phyloP scores from a whole-genome alignment of 2,329 filamentous ascomycete genomes.

The Tolypocladium tundrense region DNA sequence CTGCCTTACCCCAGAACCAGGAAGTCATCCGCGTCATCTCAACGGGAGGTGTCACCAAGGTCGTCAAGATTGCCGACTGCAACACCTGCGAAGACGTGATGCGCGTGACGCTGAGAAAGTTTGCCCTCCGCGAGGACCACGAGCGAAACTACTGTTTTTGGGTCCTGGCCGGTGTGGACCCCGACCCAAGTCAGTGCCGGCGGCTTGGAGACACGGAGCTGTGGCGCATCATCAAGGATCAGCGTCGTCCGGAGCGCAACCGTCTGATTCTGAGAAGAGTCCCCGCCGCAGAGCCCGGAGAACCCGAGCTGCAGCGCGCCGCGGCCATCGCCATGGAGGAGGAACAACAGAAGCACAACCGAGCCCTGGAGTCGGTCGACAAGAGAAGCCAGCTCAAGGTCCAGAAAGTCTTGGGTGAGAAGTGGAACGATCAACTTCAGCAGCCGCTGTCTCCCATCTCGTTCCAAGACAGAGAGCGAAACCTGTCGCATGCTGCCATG shows the following conservation, averaged over 20 bases:
- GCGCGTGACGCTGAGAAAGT: constrained; percentile 78
- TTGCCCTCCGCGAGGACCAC: constrained; percentile 79
- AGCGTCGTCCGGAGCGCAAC: constrained; percentile 75
- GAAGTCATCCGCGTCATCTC: constrained; percentile 90
- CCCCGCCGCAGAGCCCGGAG: constrained; percentile 81
- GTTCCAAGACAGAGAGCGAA: constrained; percentile 58
- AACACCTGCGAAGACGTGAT: constrained; percentile 89
- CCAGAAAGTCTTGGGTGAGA: constrained; percentile 80
- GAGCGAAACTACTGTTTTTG: constrained; percentile 97
- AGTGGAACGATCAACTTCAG: constrained; percentile 67
- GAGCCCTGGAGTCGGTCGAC: constrained; percentile 53
- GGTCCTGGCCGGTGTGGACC: constrained; percentile 75
- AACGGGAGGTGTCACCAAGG: constrained; percentile 82
- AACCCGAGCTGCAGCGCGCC: constrained; percentile 76
- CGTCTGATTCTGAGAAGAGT: constrained; percentile 86
- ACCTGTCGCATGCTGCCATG: constrained; percentile 48
- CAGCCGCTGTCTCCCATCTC: constrained; percentile 80
- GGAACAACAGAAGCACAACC: constrained; percentile 60
- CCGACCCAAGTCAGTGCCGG: constrained; percentile 70
- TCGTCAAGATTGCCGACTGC: constrained; percentile 87
- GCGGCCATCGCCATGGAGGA: constrained; percentile 87
- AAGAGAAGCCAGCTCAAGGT: constrained; percentile 79
- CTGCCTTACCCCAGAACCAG: constrained; percentile 73
- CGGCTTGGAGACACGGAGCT: constrained; percentile 79
- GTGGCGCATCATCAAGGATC: constrained; percentile 82